Base-by-base conservation (phyloP, 129 eudicot species). In the Rutidosis leptorrhynchoides region DNA sequence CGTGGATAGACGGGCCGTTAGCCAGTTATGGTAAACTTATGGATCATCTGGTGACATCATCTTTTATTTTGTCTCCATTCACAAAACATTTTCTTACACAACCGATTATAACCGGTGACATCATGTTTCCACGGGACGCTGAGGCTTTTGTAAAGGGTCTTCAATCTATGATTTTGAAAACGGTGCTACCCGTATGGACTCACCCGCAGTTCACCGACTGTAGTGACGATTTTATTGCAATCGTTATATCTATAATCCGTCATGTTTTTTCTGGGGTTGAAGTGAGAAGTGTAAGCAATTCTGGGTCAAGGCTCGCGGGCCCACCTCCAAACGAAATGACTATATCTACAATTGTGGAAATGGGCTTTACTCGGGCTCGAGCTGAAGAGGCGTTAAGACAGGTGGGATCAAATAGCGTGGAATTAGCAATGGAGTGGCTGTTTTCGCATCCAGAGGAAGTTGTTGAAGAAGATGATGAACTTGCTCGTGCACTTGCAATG, bases 401-500 rank as follows among this genome's bases (percentile, higher is more conserved):
- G 69, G 99, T 94, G 69, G 99, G 95, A 48, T 83, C 97, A 24
- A 87, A 94, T 67, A 89, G 95, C 24, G 99, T 94, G 78, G 99
- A 94, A 85, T 72, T 94, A 77, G 99, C 99, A 62, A 94, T 89
- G 97, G 99, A 94, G 63, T 94, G 99, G 99, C 68, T 94, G 64
- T 86, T 94, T 76, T 82, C 96, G 24, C 99, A 94, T 75, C 89
- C 95, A 40, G 99, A 94, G 78, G 97, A 89, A 75, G 79, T 70
- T n/a, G n/a, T n/a, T 37, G 97, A 74, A 78, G 99, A 94, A 75
- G 95, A 89, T 76, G 99, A 94, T 79, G 99, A 94, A 69, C 95
- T 94, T 74, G 99, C 99, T 62, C 95, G 97, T 54, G 99, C 99
- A 67, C 97, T 94, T 60, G 99, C 96, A 23, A 89, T 94, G 99